Conservation (phyloP, 2,329 filamentous ascomycete species). For the Celoporthe dispersa region DNA sequence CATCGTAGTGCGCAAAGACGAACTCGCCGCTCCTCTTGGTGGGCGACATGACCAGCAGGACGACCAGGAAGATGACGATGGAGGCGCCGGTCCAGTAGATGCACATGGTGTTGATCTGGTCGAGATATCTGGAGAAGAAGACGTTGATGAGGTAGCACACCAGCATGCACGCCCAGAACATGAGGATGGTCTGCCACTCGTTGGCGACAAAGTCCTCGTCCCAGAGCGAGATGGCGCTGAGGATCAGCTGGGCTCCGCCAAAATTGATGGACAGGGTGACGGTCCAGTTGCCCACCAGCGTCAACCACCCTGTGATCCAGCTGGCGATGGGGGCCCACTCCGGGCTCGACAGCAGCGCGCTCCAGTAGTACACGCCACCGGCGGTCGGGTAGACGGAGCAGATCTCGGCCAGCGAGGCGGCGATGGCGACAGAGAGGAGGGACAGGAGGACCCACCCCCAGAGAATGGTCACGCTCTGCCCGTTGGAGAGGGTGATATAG, state of each 20-base stretch:
- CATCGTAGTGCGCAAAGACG: slow-evolving; percentile 72
- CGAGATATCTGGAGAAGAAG: slow-evolving; percentile 62
- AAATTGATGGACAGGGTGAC: slow-evolving; percentile 69
- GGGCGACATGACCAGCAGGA: slow-evolving; percentile 64
- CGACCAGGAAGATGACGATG: slow-evolving; percentile 56
- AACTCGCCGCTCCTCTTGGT: slow-evolving; percentile 62
- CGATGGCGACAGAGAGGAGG: slow-evolving; percentile 65
- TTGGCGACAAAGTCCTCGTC: slow-evolving; percentile 71
- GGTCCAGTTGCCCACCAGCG: slow-evolving; percentile 76
- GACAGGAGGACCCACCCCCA: slow-evolving; percentile 73
- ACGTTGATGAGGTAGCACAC: slow-evolving; percentile 68
- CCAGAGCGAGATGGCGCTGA: slow-evolving; percentile 71
- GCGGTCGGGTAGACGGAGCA: slow-evolving; percentile 71
- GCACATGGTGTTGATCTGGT: slow-evolving; percentile 73
- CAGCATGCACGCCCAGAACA: slow-evolving; percentile 73
- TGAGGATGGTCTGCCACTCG: slow-evolving; percentile 70
- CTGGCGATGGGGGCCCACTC: slow-evolving; percentile 69
- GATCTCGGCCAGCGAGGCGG: slow-evolving; percentile 70
- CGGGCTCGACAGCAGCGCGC: slow-evolving; percentile 67
- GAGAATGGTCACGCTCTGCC: slow-evolving; percentile 69
- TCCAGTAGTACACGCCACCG: slow-evolving; percentile 74
- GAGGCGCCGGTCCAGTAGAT: slow-evolving; percentile 73
- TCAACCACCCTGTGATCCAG: slow-evolving; percentile 74
- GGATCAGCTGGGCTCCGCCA: slow-evolving; percentile 66
- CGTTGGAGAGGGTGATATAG: slow-evolving; percentile 70